These are phyloP conservation scores for Cercospora nicotianae DNA, from an alignment of 2,329 filamentous ascomycete species.

Conservation along the genomic window DNA sequence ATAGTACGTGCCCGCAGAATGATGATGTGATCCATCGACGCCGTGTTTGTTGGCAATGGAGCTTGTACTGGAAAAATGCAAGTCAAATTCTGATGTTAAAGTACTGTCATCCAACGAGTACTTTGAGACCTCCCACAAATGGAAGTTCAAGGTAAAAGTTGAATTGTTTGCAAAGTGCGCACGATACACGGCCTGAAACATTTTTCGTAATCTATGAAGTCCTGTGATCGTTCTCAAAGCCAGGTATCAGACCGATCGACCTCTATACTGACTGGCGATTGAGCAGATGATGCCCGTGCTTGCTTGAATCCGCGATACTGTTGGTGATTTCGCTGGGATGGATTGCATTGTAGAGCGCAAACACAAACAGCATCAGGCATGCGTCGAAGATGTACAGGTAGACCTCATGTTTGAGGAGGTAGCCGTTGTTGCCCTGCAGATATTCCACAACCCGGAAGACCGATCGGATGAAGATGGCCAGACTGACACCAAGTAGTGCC, in stretches of 20 bases:
- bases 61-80: too few species aligned
- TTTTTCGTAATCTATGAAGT: background rate
- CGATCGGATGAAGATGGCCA: constrained; percentile 51
- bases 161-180: too few species aligned
- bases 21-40: too few species aligned
- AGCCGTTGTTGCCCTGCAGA: constrained; percentile 46
- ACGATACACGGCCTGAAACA: too few species aligned
- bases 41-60: too few species aligned
- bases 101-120: too few species aligned
- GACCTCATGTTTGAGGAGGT: constrained; percentile 42
- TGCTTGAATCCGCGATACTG: background rate
- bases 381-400: constrained; percentile 28
- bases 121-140: too few species aligned
- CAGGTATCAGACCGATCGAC: too few species aligned
- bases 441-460: constrained; percentile 54
- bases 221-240: background rate
- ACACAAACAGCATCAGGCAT: constrained; percentile 10
- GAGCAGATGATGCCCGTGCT: background rate
- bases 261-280: background rate
- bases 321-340: constrained; percentile 14
- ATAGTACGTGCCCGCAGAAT: too few species aligned
- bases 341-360: constrained; percentile 6
- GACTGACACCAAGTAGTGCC: constrained; percentile 46
- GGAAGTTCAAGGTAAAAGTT: too few species aligned
- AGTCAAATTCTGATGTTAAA: too few species aligned